phyloP scores from a whole-genome alignment of 75 land plant genomes.

The Pinus albicaulis region DNA sequence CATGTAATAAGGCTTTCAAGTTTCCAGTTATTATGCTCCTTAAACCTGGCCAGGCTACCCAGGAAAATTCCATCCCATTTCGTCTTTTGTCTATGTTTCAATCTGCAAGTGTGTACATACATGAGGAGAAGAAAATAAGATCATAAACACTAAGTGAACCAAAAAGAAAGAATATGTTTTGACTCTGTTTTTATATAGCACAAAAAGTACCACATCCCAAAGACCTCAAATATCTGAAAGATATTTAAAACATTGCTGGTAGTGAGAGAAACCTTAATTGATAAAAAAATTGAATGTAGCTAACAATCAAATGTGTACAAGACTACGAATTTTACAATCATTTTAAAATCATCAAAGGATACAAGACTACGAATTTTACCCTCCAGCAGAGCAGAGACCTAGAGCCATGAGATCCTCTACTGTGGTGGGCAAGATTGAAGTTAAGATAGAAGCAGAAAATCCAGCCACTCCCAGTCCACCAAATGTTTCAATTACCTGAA shows the following conservation, averaged over 20 bases:
- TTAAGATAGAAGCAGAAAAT: slow-evolving; percentile 89
- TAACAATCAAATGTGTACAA: neutral
- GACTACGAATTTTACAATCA: slow-evolving; percentile 30
- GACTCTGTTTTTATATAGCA: neutral
- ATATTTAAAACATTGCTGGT: neutral
- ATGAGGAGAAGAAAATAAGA: neutral
- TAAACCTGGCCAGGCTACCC: neutral
- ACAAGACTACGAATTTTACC: slow-evolving; percentile 39
- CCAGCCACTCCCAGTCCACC: slow-evolving; percentile 97
- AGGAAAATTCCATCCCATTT: neutral
- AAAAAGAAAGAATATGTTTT: neutral
- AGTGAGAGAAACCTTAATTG: neutral
- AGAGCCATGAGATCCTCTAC: slow-evolving; percentile 95
- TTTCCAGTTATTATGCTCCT: neutral
- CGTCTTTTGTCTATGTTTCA: neutral
- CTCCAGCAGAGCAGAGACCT: slow-evolving; percentile 94
- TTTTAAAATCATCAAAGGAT: neutral
- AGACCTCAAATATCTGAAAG: neutral
- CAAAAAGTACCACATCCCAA: neutral
- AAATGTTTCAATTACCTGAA: slow-evolving; percentile 81
- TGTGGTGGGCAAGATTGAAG: slow-evolving; percentile 87
- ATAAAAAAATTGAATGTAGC: neutral
- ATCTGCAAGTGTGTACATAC: neutral
- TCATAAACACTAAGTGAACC: neutral
- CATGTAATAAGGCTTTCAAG: neutral